phyloP scores from a whole-genome alignment of 192 early-diverging fungal species.

The Coemansia sp. region DNA sequence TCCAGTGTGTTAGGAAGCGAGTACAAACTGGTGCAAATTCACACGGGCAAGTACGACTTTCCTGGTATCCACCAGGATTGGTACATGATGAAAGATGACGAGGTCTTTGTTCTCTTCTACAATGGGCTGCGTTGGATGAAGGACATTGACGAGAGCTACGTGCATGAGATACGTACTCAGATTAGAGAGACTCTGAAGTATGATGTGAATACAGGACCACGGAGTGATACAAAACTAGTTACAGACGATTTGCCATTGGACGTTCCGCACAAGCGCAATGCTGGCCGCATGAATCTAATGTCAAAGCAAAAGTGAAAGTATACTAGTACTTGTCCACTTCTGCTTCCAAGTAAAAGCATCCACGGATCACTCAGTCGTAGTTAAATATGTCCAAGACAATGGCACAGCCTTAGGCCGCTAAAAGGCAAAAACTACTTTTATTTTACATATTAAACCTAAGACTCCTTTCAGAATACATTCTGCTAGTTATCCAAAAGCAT shows the following conservation, averaged over 20 bases:
- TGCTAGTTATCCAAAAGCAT: background rate
- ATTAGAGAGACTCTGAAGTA: background rate
- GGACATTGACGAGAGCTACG: background rate
- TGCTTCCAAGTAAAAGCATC: too few relatives aligned
- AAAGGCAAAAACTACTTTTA: too few relatives aligned
- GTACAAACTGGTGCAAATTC: background rate
- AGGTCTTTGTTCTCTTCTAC: background rate
- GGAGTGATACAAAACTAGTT: background rate
- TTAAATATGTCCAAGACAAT: too few relatives aligned
- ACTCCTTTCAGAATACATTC: too few relatives aligned
- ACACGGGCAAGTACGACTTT: background rate
- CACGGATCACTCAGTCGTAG: too few relatives aligned
- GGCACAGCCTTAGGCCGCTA: too few relatives aligned
- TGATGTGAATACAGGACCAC: background rate
- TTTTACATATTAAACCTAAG: too few relatives aligned
- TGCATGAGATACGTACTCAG: background rate
- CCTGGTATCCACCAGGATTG: background rate
- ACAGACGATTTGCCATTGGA: background rate
- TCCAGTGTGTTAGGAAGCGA: background rate
- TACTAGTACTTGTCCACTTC: too few relatives aligned
- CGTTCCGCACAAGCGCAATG: background rate
- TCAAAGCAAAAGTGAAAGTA: background rate
- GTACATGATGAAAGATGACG: background rate
- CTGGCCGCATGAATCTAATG: background rate
- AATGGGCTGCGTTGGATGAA: background rate